Conservation (phyloP, 2,329 filamentous ascomycete genomes). For the Ceratocystis ficicola region DNA sequence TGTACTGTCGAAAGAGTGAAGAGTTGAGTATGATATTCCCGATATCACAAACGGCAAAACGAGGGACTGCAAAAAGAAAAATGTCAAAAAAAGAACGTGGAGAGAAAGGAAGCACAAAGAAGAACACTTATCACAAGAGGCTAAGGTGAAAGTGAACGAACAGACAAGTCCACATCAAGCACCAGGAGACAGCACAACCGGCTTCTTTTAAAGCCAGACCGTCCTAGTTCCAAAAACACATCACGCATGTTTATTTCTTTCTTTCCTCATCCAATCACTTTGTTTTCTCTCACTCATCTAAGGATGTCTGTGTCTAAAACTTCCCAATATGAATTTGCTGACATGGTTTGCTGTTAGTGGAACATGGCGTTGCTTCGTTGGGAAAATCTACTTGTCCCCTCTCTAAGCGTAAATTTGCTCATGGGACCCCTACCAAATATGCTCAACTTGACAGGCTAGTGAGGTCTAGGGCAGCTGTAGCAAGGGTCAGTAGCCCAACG, state of each 20-base stretch:
- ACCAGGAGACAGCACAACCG: background rate
- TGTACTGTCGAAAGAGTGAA: background rate
- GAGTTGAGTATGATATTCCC: background rate
- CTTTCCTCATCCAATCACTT: background rate
- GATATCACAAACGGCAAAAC: background rate
- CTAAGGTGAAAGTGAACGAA: background rate
- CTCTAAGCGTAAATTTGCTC: background rate
- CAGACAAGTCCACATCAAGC: background rate
- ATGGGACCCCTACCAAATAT: background rate
- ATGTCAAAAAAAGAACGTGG: background rate
- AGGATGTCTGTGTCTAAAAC: background rate
- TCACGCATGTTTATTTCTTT: background rate
- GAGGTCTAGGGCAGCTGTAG: background rate
- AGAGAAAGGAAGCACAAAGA: background rate
- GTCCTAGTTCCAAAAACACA: background rate
- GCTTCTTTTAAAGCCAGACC: background rate
- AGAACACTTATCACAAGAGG: constrained; percentile 13
- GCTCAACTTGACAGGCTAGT: background rate
- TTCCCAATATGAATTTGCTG: background rate
- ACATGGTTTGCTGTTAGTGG: background rate
- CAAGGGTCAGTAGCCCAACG: background rate
- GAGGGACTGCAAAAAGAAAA: background rate
- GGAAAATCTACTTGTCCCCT: background rate
- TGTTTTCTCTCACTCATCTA: background rate
- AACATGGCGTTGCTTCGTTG: background rate